Conservation (phyloP, 768 basidiomycete species). For the Tricholoma terreum region DNA sequence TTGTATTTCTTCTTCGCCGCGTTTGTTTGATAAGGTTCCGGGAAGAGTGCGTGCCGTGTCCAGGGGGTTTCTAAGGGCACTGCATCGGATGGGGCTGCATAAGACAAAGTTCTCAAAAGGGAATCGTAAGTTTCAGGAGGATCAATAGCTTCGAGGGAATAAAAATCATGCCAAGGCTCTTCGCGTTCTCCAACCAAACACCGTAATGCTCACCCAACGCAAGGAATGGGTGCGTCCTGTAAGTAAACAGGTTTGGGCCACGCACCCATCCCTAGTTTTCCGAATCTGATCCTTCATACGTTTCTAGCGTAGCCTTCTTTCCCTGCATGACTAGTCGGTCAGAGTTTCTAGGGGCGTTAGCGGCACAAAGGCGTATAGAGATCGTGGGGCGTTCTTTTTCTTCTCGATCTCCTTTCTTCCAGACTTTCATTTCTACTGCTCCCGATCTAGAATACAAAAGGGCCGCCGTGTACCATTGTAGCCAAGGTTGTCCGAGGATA, state of each 20-base stretch:
- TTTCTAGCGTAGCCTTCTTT: not conserved
- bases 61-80: too few relatives aligned
- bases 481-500: constrained; percentile 23
- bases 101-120: constrained; percentile 2
- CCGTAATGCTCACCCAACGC: constrained; percentile 12
- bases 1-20: too few relatives aligned
- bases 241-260: not conserved
- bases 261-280: constrained; percentile 10
- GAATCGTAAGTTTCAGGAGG: constrained; percentile 14
- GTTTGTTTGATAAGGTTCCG: too few relatives aligned
- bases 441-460: constrained; percentile 12
- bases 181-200: constrained; percentile 4
- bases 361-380: constrained; percentile 1
- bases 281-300: constrained; percentile 3
- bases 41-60: too few relatives aligned
- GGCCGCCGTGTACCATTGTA: constrained; percentile 17
- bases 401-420: constrained; percentile 14
- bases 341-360: not conserved
- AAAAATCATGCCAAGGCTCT: not conserved
- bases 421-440: constrained; percentile 12
- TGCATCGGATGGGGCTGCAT: constrained; percentile 2
- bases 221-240: constrained; percentile 8
- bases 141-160: constrained; percentile 1
- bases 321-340: not conserved
- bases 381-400: constrained; percentile 2